Evolutionary conservation across 805 yeast genomes (phyloP).

Genomic region (Wickerhamiella sorbophila): DNA sequence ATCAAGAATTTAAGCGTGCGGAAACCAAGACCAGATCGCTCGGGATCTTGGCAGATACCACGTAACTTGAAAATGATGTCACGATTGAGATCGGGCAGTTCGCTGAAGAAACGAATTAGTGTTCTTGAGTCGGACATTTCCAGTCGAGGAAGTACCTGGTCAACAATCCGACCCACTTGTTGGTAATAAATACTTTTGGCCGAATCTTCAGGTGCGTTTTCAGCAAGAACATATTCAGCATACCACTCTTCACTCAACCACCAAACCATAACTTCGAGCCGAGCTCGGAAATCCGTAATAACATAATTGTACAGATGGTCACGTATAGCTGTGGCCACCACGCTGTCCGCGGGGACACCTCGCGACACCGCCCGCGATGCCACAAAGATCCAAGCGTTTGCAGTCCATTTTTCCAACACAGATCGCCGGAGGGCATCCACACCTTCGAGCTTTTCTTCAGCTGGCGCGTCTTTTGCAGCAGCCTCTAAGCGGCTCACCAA

Average conservation of each 20-base stretch:
- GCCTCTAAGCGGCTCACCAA: conserved; percentile 9
- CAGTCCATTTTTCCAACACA: conserved; percentile 40
- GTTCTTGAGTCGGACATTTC: conserved; percentile 69
- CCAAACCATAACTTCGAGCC: conserved; percentile 64
- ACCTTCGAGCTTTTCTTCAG: background rate
- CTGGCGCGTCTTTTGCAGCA: conserved; percentile 25
- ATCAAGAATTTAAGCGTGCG: conserved; percentile 65
- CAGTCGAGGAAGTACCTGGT: conserved; percentile 67
- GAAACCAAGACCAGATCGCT: conserved; percentile 63
- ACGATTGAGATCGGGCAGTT: conserved; percentile 61
- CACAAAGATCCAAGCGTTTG: conserved; percentile 62
- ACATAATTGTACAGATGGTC: conserved; percentile 59
- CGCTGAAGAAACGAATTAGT: conserved; percentile 73
- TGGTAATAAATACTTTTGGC: conserved; percentile 40
- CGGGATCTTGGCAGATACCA: conserved; percentile 75
- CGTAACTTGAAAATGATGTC: conserved; percentile 49
- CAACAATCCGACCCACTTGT: conserved; percentile 62
- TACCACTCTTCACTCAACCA: conserved; percentile 97
- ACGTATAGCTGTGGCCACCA: conserved; percentile 40
- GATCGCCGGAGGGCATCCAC: conserved; percentile 17
- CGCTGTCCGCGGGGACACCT: conserved; percentile 35
- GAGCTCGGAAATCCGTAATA: conserved; percentile 51
- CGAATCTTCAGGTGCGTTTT: conserved; percentile 88
- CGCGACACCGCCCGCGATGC: conserved; percentile 70
- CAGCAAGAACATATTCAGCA: conserved; percentile 46